These are phyloP conservation scores for Podospora conica DNA, from an alignment of 495 filamentous ascomycete genomes.

Conservation along the genomic window DNA sequence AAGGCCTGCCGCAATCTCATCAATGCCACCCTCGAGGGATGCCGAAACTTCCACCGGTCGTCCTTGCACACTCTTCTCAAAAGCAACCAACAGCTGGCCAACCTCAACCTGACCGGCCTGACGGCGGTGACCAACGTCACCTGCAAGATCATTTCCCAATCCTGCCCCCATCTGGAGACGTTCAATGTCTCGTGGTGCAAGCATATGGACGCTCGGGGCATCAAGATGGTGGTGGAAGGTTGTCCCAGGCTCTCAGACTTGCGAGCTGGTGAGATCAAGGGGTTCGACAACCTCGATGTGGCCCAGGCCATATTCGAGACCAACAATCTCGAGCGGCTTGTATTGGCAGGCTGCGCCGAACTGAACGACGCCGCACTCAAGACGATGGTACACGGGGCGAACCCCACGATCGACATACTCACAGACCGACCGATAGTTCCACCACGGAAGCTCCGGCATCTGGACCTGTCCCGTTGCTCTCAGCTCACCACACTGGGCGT, in stretches of 20 bases:
- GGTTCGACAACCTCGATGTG: conserved; percentile 66
- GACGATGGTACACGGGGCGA: conserved; percentile 63
- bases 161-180: conserved; percentile 71
- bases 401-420: conserved; percentile 71
- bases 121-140: conserved; percentile 73
- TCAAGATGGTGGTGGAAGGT: conserved; percentile 62
- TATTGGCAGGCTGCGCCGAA: conserved; percentile 69
- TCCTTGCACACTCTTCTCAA: conserved; percentile 75
- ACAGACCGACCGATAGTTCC: conserved; percentile 70
- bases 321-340: conserved; percentile 74
- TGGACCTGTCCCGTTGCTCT: conserved; percentile 76
- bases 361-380: conserved; percentile 66
- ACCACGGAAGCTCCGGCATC: conserved; percentile 70
- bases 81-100: conserved; percentile 67
- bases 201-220: conserved; percentile 74
- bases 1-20: conserved; percentile 80
- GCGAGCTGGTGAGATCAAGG: conserved; percentile 71
- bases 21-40: conserved; percentile 82
- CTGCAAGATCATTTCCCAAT: conserved; percentile 78
- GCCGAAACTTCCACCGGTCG: conserved; percentile 67
- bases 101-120: conserved; percentile 81
- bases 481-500: conserved; percentile 66
- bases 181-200: conserved; percentile 92
- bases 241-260: conserved; percentile 74
- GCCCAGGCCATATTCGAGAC: conserved; percentile 65